Conservation (phyloP, 2,329 filamentous ascomycete species). For the Fusarium sp. region DNA sequence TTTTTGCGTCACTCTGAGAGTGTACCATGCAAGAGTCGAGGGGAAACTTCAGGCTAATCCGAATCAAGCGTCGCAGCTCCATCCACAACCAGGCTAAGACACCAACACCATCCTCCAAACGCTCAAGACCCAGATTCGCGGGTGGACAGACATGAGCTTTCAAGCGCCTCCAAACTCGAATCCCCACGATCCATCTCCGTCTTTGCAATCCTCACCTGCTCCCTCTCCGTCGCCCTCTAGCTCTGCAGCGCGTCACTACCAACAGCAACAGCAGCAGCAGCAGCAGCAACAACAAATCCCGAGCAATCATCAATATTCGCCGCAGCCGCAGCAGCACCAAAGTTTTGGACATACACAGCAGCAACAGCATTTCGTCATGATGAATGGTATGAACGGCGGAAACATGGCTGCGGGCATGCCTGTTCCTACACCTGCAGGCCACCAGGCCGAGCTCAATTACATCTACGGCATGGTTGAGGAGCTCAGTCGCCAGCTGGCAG, state of each 20-base stretch:
- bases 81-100: constrained; percentile 36
- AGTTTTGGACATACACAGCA: constrained; percentile 38
- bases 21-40: constrained; percentile 26
- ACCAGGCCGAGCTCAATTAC: constrained; percentile 75
- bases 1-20: constrained; percentile 30
- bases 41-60: constrained; percentile 38
- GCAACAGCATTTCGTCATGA: constrained; percentile 47
- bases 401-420: constrained; percentile 60
- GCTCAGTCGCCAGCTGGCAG: constrained; percentile 70
- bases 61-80: constrained; percentile 42
- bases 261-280: constrained; percentile 39
- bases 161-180: constrained; percentile 43
- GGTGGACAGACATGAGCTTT: constrained; percentile 50
- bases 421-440: constrained; percentile 71
- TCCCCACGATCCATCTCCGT: constrained; percentile 42
- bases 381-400: constrained; percentile 64
- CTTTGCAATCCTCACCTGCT: constrained; percentile 33
- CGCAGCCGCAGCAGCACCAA: constrained; percentile 42
- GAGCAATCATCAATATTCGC: constrained; percentile 23
- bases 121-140: constrained; percentile 38
- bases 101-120: constrained; percentile 39
- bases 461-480: constrained; percentile 76
- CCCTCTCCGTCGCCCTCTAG: constrained; percentile 29
- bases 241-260: constrained; percentile 45
- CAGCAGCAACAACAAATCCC: constrained; percentile 36